A percentile compares a stretch with the other conserved stretches of the same genome.
These are phyloP conservation scores for Cytospora leucostoma DNA, from an alignment of 2,329 filamentous ascomycete genomes.

Conservation along the genomic window DNA sequence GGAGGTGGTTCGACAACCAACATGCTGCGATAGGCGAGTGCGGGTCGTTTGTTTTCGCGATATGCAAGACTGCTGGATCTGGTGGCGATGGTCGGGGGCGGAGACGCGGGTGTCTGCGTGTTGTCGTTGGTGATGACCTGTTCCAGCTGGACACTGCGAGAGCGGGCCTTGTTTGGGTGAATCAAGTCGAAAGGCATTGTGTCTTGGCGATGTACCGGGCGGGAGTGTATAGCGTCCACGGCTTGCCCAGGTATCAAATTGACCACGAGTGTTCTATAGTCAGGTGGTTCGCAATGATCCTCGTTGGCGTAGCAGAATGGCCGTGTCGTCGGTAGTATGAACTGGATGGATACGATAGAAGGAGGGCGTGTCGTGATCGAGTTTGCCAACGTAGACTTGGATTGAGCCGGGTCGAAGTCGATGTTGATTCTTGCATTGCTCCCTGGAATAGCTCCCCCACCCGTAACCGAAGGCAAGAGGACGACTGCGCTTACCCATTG, in stretches of 20 bases:
- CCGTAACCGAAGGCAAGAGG: conserved; percentile 5
- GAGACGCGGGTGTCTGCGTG: conserved; percentile 25
- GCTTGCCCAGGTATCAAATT: conserved; percentile 41
- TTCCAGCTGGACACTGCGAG: conserved; percentile 53
- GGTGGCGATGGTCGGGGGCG: conserved; percentile 34
- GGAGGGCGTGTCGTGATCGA: conserved; percentile 3
- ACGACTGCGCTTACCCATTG: conserved; percentile 27
- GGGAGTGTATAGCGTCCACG: conserved; percentile 45
- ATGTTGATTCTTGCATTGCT: conserved; percentile 25
- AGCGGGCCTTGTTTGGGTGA: conserved; percentile 47
- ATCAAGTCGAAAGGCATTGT: conserved; percentile 46
- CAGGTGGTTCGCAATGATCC: background rate
- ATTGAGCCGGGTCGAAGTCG: conserved; percentile 8
- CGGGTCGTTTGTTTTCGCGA: conserved; percentile 39
- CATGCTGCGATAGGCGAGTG: conserved; percentile 53
- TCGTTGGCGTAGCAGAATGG: background rate
- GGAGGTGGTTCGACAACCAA: conserved; percentile 53
- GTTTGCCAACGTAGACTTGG: background rate
- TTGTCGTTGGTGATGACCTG: conserved; percentile 32
- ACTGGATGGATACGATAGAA: background rate
- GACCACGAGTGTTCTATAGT: background rate
- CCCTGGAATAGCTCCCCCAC: conserved; percentile 6
- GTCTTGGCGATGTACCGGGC: conserved; percentile 38
- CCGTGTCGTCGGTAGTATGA: background rate
- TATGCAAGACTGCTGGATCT: conserved; percentile 40